Evolutionary conservation across 1,284 basidiomycete species (phyloP).

Genomic region (Polyporus tsugae): DNA sequence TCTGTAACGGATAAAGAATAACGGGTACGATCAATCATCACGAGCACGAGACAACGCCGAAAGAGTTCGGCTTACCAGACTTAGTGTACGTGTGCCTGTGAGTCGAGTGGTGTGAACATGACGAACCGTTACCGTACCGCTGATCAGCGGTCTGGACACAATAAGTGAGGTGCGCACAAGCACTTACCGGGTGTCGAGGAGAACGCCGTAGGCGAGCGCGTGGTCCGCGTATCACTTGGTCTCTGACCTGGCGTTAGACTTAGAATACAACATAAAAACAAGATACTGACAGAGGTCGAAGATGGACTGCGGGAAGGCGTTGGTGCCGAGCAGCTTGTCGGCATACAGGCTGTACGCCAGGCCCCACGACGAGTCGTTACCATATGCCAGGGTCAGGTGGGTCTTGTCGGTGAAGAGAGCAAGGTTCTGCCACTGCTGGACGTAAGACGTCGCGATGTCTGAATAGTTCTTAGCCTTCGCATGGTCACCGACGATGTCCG

Average conservation of each 20-base stretch:
- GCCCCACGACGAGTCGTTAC: slow-evolving; percentile 62
- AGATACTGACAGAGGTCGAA: slow-evolving; percentile 61
- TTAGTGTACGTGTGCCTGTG: slow-evolving; percentile 20
- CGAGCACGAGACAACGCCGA: neutral
- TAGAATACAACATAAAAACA: neutral
- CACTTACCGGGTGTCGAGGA: slow-evolving; percentile 63
- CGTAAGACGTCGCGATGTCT: slow-evolving; percentile 63
- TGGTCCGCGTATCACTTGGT: slow-evolving; percentile 70
- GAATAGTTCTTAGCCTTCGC: slow-evolving; percentile 61
- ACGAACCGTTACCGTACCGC: neutral
- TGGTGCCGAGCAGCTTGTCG: slow-evolving; percentile 66
- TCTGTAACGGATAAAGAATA: slow-evolving; percentile 2
- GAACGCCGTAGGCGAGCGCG: slow-evolving; percentile 61
- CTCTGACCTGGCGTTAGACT: slow-evolving; percentile 47
- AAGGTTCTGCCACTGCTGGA: slow-evolving; percentile 59
- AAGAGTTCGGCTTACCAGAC: slow-evolving; percentile 12
- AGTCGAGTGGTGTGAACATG: neutral
- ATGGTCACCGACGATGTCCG: slow-evolving; percentile 57
- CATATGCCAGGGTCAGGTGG: slow-evolving; percentile 64
- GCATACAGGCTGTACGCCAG: slow-evolving; percentile 71
- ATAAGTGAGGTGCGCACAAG: neutral
- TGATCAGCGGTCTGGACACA: neutral
- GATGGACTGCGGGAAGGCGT: slow-evolving; percentile 67
- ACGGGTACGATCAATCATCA: neutral
- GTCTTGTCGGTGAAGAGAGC: slow-evolving; percentile 56